These are phyloP conservation scores for Yamadazyma sp. DNA, from an alignment of 1,139 yeast species.

Conservation along the genomic window DNA sequence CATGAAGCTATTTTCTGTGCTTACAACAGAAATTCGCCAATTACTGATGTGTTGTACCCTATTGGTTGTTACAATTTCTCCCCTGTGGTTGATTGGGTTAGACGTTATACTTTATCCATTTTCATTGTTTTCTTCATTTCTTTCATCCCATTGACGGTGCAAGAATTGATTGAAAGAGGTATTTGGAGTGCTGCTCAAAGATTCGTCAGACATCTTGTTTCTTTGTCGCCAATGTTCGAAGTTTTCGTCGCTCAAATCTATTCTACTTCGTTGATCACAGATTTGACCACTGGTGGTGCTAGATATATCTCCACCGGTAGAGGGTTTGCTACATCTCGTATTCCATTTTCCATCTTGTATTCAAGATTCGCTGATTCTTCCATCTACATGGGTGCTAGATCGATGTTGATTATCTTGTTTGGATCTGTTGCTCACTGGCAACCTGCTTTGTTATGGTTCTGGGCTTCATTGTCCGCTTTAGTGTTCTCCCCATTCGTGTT, in stretches of 20 bases:
- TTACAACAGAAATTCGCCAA: slow-evolving; percentile 81
- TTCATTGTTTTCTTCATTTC: slow-evolving; percentile 98
- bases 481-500: slow-evolving; percentile 91
- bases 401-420: slow-evolving; percentile 82
- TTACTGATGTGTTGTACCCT: slow-evolving; percentile 83
- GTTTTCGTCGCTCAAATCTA: slow-evolving; percentile 98
- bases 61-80: slow-evolving; percentile 89
- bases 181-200: slow-evolving; percentile 93
- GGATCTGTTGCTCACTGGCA: slow-evolving; percentile 97
- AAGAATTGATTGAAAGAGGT: slow-evolving; percentile 97
- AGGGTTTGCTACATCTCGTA: slow-evolving; percentile 98
- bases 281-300: slow-evolving; percentile 98
- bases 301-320: slow-evolving; percentile 98
- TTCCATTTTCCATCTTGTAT: slow-evolving; percentile 92
- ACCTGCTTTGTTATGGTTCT: slow-evolving; percentile 96
- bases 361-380: slow-evolving; percentile 98
- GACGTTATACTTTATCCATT: slow-evolving; percentile 95
- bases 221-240: slow-evolving; percentile 95
- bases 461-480: slow-evolving; percentile 91
- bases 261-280: slow-evolving; percentile 86
- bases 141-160: slow-evolving; percentile 92
- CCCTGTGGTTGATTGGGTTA: slow-evolving; percentile 94
- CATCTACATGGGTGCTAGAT: slow-evolving; percentile 94
- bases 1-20: slow-evolving; percentile 86
- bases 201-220: slow-evolving; percentile 82